Conservation (phyloP, 2,329 filamentous ascomycete genomes). For the Rhinocladiella similis region DNA sequence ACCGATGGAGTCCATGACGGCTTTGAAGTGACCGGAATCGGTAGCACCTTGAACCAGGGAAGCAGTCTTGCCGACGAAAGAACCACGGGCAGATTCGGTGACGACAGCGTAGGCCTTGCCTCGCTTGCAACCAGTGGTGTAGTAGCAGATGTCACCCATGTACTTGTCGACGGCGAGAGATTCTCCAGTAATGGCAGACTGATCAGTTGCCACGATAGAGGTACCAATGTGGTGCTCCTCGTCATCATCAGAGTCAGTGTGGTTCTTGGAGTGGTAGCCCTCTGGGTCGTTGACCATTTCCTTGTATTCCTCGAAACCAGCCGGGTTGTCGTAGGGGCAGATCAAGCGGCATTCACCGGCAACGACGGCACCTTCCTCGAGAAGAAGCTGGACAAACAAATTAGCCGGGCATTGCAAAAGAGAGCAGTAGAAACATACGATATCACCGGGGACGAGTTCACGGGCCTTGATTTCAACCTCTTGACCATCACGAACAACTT, state of each 20-base stretch:
- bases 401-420: conserved; percentile 1
- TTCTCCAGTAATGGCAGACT: conserved; percentile 79
- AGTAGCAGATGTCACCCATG: conserved; percentile 74
- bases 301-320: conserved; percentile 67
- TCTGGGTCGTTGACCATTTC: conserved; percentile 62
- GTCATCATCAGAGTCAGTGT: conserved; percentile 58
- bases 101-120: conserved; percentile 72
- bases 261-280: conserved; percentile 60
- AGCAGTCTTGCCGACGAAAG: conserved; percentile 76
- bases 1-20: conserved; percentile 80
- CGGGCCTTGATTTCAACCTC: conserved; percentile 70
- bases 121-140: conserved; percentile 80
- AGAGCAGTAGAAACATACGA: conserved; percentile 52
- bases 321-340: conserved; percentile 68
- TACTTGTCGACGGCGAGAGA: conserved; percentile 77
- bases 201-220: conserved; percentile 70
- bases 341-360: conserved; percentile 71
- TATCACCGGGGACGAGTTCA: conserved; percentile 75
- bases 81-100: conserved; percentile 66
- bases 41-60: conserved; percentile 72
- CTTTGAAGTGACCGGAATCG: conserved; percentile 78
- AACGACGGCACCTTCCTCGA: conserved; percentile 71
- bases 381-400: conserved; percentile 54
- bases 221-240: conserved; percentile 64
- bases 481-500: conserved; percentile 65